Evolutionary conservation across 441 rosid species (phyloP), one percentile per base, ranked within the genome.

Genomic region (Breynia disticha): DNA sequence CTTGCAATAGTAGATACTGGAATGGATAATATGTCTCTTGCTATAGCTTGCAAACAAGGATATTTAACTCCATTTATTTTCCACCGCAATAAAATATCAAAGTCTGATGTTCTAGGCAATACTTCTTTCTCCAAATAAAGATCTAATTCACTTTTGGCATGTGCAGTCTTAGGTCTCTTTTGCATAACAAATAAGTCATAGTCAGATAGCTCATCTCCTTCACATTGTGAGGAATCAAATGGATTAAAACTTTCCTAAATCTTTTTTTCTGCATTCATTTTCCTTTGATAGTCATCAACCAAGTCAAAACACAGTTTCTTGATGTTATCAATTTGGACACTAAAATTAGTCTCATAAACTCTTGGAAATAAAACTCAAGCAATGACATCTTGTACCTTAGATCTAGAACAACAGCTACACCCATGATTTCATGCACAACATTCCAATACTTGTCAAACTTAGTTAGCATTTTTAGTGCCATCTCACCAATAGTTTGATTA

Each of bases 371-470:
- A 13, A 1, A 65, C 21, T 61, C 19, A 20, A 61, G 9, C 1
- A 49, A 24, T 4, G 38, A n/a, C 32, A 64, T 20, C 38, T 57
- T 64, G 14, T 52, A 61, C 2, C 57, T 17, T 9, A 44, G 60
- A 55, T 64, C 61, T n/a, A n/a, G n/a, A n/a, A n/a, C n/a, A n/a
- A n/a, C n/a, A n/a, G n/a, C n/a, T n/a, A n/a, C n/a, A n/a, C n/a
- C n/a, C n/a, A n/a, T n/a, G n/a, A n/a, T n/a, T n/a, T n/a, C n/a
- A n/a, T n/a, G n/a, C n/a, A n/a, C n/a, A n/a, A n/a, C n/a, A n/a
- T n/a, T n/a, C n/a, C n/a, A n/a, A n/a, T n/a, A n/a, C n/a, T n/a
- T n/a, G n/a, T n/a, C n/a, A n/a, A n/a, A n/a, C n/a, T n/a, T n/a
- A n/a, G n/a, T n/a, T n/a, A n/a, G n/a, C n/a, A 68, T 65, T 1